Conservation (phyloP, 257 asterid genomes). For the Ocimum tenuiflorum region DNA sequence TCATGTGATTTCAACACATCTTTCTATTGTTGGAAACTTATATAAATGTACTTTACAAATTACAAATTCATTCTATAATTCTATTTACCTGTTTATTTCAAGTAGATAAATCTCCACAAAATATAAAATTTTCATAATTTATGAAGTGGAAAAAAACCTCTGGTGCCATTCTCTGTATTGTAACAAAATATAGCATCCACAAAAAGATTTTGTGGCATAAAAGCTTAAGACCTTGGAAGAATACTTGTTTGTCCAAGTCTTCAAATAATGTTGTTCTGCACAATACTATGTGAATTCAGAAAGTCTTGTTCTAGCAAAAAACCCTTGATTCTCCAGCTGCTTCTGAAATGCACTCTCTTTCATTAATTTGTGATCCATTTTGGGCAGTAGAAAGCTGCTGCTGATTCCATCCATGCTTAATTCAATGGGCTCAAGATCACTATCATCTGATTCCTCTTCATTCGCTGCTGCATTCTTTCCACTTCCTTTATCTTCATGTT, state of each 20-base stretch:
- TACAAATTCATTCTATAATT: too few relatives aligned
- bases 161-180: neutral
- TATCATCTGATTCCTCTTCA: slow-evolving; percentile 34
- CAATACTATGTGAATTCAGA: slow-evolving; percentile 30
- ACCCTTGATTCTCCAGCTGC: slow-evolving; percentile 24
- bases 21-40: too few relatives aligned
- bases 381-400: slow-evolving; percentile 34
- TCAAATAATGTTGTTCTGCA: too few relatives aligned
- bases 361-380: slow-evolving; percentile 17
- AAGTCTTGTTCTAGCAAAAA: slow-evolving; percentile 22
- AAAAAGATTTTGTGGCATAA: slow-evolving; percentile 19
- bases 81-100: too few relatives aligned
- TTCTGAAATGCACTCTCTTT: too few relatives aligned
- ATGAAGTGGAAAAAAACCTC: too few relatives aligned
- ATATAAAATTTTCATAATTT: too few relatives aligned
- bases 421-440: slow-evolving; percentile 65
- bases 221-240: slow-evolving; percentile 20
- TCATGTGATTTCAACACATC: too few relatives aligned
- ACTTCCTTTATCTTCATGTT: slow-evolving; percentile 29
- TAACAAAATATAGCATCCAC: neutral
- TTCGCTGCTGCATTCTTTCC: slow-evolving; percentile 15
- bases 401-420: slow-evolving; percentile 41
- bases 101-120: too few relatives aligned
- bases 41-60: too few relatives aligned
- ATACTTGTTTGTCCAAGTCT: slow-evolving; percentile 24